A percentile compares a stretch with the other conserved stretches of the same genome.
Evolutionary conservation across 2,329 filamentous ascomycete species (phyloP).

Genomic region (Graphium sp.): DNA sequence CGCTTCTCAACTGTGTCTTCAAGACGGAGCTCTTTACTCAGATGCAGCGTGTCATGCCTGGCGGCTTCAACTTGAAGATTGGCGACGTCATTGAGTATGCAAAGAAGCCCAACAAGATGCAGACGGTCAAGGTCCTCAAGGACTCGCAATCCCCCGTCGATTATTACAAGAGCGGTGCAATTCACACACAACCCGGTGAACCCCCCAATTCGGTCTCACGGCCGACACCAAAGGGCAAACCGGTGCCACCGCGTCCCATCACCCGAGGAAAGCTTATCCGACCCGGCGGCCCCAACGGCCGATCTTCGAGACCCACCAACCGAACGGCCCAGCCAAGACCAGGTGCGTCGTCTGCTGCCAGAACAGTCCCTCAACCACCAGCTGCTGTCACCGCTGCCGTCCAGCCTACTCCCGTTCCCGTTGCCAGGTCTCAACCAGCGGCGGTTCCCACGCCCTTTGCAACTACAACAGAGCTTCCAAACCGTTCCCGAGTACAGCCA

Average conservation of each 20-base stretch:
- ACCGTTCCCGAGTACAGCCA: slow-evolving; percentile 6
- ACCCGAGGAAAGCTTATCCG: slow-evolving; percentile 85
- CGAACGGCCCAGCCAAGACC: slow-evolving; percentile 26
- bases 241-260: slow-evolving; percentile 74
- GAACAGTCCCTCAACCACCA: slow-evolving; percentile 15
- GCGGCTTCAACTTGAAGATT: slow-evolving; percentile 68
- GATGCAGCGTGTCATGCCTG: slow-evolving; percentile 63
- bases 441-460: slow-evolving; percentile 8
- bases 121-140: slow-evolving; percentile 76
- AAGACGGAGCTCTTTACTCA: slow-evolving; percentile 98
- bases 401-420: slow-evolving; percentile 7
- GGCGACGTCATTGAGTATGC: slow-evolving; percentile 82
- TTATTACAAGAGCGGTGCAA: slow-evolving; percentile 81
- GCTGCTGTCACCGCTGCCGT: slow-evolving; percentile 13
- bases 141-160: slow-evolving; percentile 66
- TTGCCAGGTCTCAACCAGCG: slow-evolving; percentile 8
- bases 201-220: slow-evolving; percentile 65
- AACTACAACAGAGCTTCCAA: slow-evolving; percentile 15
- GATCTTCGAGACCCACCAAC: slow-evolving; percentile 48
- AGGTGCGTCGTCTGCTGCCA: slow-evolving; percentile 13
- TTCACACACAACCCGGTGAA: slow-evolving; percentile 78
- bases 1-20: slow-evolving; percentile 81
- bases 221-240: slow-evolving; percentile 76
- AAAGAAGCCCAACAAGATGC: slow-evolving; percentile 91
- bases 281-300: slow-evolving; percentile 71